These are phyloP conservation scores for Chlorencoelia australis DNA, from an alignment of 2,329 filamentous ascomycete species.

Conservation along the genomic window DNA sequence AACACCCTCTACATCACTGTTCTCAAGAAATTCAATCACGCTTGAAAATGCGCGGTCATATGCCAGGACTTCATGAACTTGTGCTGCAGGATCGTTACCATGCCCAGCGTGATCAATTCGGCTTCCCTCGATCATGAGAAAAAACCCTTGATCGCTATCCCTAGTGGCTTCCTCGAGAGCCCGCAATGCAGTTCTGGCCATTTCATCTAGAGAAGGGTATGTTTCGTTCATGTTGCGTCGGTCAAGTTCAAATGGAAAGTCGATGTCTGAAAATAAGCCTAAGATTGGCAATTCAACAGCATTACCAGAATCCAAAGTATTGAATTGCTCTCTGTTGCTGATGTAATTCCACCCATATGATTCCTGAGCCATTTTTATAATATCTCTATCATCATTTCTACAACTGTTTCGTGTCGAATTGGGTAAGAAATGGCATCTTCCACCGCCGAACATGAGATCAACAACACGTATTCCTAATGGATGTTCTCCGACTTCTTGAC, in stretches of 20 bases:
- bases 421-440: constrained; percentile 83
- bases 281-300: constrained; percentile 62
- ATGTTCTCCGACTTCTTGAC: constrained; percentile 84
- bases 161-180: constrained; percentile 73
- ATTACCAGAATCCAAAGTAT: constrained; percentile 57
- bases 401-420: constrained; percentile 77
- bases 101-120: constrained; percentile 93
- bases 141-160: constrained; percentile 85
- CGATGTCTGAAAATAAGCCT: constrained; percentile 70
- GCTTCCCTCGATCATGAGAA: constrained; percentile 96
- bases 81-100: constrained; percentile 71
- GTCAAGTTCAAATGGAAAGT: constrained; percentile 93
- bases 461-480: constrained; percentile 75
- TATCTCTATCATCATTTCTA: constrained; percentile 65
- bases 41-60: constrained; percentile 80
- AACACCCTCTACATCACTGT: constrained; percentile 63
- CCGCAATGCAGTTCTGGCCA: constrained; percentile 73
- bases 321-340: constrained; percentile 62
- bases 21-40: constrained; percentile 75
- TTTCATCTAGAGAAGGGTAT: constrained; percentile 86
- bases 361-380: constrained; percentile 61
- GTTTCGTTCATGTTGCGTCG: constrained; percentile 65
- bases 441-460: constrained; percentile 87
- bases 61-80: constrained; percentile 87
- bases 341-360: constrained; percentile 74